A percentile compares a stretch with the other conserved stretches of the same genome.
These are phyloP conservation scores for Saturnispora dispora DNA, from an alignment of 805 yeast species.

Conservation along the genomic window DNA sequence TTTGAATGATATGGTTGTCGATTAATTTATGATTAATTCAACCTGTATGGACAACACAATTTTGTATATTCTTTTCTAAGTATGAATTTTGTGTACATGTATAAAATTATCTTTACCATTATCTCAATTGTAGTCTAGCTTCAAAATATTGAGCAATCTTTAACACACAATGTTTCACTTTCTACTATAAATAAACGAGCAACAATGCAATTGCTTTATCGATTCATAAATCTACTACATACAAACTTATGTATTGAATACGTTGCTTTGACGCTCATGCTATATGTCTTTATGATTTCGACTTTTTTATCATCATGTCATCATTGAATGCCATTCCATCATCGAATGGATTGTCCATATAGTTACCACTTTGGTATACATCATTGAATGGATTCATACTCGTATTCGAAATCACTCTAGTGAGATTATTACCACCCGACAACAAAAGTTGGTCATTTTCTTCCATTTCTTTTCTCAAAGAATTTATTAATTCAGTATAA, in stretches of 20 bases:
- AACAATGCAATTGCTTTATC: no score
- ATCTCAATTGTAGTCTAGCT: no score
- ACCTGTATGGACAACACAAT: neutral
- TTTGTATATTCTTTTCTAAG: slow-evolving; percentile 1
- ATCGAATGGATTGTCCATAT: neutral
- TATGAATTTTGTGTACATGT: neutral
- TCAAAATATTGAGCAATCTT: no score
- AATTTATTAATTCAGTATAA: slow-evolving; percentile 7
- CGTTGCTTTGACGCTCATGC: no score
- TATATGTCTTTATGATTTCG: no score
- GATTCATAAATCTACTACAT: no score
- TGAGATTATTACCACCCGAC: slow-evolving; percentile 9
- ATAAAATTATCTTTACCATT: neutral
- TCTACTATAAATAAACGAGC: no score
- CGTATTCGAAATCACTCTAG: slow-evolving; percentile 19
- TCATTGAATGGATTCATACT: slow-evolving; percentile 25
- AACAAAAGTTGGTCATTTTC: slow-evolving; percentile 3
- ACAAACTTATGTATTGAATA: no score
- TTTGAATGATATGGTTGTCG: slow-evolving; percentile 39
- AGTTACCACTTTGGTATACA: slow-evolving; percentile 5
- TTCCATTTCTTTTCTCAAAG: slow-evolving; percentile 4
- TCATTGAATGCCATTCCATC: neutral
- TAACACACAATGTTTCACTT: no score
- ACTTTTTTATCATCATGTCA: neutral
- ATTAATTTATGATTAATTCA: neutral